phyloP scores from a whole-genome alignment of 2,329 filamentous ascomycete species.

The Simplicillium aogashimaense region DNA sequence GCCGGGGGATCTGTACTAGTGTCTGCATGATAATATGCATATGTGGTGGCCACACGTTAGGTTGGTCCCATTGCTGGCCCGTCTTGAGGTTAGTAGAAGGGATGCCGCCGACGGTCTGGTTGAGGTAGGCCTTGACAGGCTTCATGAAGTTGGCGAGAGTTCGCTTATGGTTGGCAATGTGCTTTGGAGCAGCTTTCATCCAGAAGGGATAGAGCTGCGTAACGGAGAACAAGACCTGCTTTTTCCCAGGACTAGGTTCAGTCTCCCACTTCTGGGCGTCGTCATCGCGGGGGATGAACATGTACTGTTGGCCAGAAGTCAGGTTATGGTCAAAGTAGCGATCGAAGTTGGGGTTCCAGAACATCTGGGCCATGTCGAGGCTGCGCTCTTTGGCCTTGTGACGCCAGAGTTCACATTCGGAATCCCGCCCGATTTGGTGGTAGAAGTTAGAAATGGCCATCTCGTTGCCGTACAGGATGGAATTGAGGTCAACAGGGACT shows the following conservation, averaged over 20 bases:
- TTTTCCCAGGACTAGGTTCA: conserved; percentile 37
- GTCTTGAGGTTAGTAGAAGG: conserved; percentile 51
- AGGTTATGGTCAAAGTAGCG: conserved; percentile 63
- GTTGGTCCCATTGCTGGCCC: conserved; percentile 61
- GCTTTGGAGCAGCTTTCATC: conserved; percentile 50
- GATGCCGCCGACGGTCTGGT: conserved; percentile 43
- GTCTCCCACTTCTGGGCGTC: conserved; percentile 21
- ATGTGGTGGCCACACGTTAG: conserved; percentile 60
- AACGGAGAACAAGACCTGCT: conserved; percentile 47
- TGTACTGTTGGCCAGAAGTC: conserved; percentile 44
- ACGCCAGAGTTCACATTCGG: conserved; percentile 38
- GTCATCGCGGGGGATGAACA: conserved; percentile 40
- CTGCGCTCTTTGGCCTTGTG: conserved; percentile 40
- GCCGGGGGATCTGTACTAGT: conserved; percentile 48
- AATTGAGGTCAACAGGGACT: conserved; percentile 57
- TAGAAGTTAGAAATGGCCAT: conserved; percentile 46
- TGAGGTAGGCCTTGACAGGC: conserved; percentile 43
- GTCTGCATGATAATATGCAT: conserved; percentile 55
- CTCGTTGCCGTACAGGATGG: conserved; percentile 59
- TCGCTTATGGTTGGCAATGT: conserved; percentile 47
- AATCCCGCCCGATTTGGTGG: conserved; percentile 37
- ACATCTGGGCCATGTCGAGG: conserved; percentile 49
- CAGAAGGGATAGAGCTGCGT: conserved; percentile 61
- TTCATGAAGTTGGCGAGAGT: conserved; percentile 44
- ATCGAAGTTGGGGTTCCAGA: conserved; percentile 55